Base-by-base conservation (phyloP, 2,329 filamentous ascomycete species). In the Pseudocercospora fijiensis region DNA sequence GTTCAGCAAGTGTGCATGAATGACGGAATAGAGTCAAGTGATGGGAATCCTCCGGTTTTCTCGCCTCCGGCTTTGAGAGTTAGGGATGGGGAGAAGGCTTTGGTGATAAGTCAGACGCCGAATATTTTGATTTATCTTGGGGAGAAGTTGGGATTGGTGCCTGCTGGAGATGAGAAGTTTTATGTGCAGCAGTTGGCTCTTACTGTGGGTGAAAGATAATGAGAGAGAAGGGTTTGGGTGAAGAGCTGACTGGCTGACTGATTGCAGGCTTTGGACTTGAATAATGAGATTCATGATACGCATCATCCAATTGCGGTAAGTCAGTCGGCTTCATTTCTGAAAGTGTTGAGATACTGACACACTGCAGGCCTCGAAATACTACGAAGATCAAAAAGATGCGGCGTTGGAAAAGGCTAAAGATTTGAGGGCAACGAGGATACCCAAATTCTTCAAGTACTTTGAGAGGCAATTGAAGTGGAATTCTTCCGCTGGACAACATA, bases 301-400 rank as follows among this genome's bases (percentile, higher is more conserved):
- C 90, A 94, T 74, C 90, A 94, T 72, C 90, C 90, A 22, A 63
- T 72, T 28, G 69, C 67, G 65, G 67, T 28, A 37, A 47, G 62
- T 33, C 5, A n/a, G n/a, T n/a, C n/a, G n/a, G 11, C 18, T 9
- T 33, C n/a, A n/a, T n/a, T n/a, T n/a, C n/a, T n/a, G n/a, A n/a
- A n/a, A n/a, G n/a, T n/a, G n/a, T n/a, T n/a, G n/a, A n/a, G n/a
- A n/a, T 24, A n/a, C 49, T 26, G 18, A 43, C 16, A 20, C 18
- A 10, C 49, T 52, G 16, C 13, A 22, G 22, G n/a, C n/a, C 22
- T 58, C 33, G 26, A 51, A 27, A 55, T 89, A 88, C 74, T 94
- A 92, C 71, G 89, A 92, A 72, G 88, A 92, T 26, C 90, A 94
- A 77, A 91, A 88, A 74, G 78, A 81, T 0, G 90, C 91, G 74